Base-by-base conservation (phyloP, 2,329 filamentous ascomycete genomes). In the Aspergillus sp. region DNA sequence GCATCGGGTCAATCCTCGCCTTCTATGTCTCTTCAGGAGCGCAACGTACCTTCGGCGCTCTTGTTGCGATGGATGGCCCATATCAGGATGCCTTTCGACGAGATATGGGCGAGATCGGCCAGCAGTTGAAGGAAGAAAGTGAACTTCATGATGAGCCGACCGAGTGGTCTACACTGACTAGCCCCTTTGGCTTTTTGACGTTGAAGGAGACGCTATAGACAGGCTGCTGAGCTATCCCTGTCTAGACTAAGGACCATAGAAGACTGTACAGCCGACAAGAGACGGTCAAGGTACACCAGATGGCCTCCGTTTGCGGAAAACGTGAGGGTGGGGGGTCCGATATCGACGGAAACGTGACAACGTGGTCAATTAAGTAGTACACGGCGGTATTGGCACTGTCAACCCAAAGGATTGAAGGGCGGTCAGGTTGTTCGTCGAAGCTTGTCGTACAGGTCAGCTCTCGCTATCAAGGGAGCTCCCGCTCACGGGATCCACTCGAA, bases 1-100 rank as follows among this genome's bases (percentile, higher is more conserved):
- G 61, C 47, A 63, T 56, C 53, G 12, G 31, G 29, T 62, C 52
- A 55, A 36, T 24, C 59, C 52, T 24, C 18, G 45, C 49, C 57
- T n/a, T 16, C 16, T n/a, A 7, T 16, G 5, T 42, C 53, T 58
- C 51, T 20, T 31, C 5, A 26, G 16, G 14, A 5, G 26, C 29
- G 59, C 73, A 53, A 77, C 24, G 16, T 55, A 87, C 89, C 92
- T 82, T 96, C 92, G 52, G 92, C 90, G 74, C 90, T 95, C 72
- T 85, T 85, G 73, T 97, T 96, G 66, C 86, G 85, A 78, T 96
- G 92, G 70, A 97, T 96, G 57, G 92, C 88, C 80, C 88, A 90
- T 78, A 97, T 92, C 68, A 97, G 84, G 72, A 97, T 95, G 75
- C 88, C 87, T 84, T 96, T 97, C 58, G 92, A 95, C 52, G 87